A percentile compares a stretch with the other conserved stretches of the same genome.
These are phyloP conservation scores for Fomes fomentarius DNA, from an alignment of 1,284 basidiomycete genomes.

Conservation along the genomic window DNA sequence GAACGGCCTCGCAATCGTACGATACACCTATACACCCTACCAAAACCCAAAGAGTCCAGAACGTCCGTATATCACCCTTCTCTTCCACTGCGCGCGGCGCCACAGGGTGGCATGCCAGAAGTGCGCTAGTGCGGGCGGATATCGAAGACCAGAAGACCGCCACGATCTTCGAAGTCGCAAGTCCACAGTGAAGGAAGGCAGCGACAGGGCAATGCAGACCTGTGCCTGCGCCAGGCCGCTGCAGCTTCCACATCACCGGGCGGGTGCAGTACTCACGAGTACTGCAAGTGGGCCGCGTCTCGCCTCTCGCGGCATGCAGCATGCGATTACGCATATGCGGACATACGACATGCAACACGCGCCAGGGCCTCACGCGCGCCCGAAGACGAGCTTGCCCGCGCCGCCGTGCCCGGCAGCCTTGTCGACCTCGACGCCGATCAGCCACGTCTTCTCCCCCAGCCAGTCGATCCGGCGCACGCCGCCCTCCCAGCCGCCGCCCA, in stretches of 20 bases:
- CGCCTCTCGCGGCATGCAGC: no score
- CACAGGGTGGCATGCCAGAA: no score
- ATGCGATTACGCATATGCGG: no score
- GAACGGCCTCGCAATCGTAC: constrained; percentile 6
- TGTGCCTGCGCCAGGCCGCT: no score
- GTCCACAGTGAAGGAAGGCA: not conserved
- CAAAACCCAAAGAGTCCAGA: constrained; percentile 21
- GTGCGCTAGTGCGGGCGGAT: no score
- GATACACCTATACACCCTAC: constrained; percentile 18
- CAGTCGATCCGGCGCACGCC: constrained; percentile 70
- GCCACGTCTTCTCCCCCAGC: constrained; percentile 60
- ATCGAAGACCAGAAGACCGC: not conserved
- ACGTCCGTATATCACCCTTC: constrained; percentile 21
- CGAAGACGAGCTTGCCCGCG: constrained; percentile 53
- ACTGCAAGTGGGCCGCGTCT: no score
- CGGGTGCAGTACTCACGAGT: no score
- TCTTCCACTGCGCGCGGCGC: not conserved
- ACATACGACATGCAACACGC: no score
- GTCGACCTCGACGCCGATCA: constrained; percentile 66
- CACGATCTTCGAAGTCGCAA: not conserved
- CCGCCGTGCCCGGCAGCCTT: constrained; percentile 44
- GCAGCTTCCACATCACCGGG: no score
- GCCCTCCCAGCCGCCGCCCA: constrained; percentile 68
- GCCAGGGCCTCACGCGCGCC: constrained; percentile 36
- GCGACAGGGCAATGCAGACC: not conserved